Base-by-base conservation (phyloP, 768 basidiomycete species). In the Hysterangium stoloniferum region DNA sequence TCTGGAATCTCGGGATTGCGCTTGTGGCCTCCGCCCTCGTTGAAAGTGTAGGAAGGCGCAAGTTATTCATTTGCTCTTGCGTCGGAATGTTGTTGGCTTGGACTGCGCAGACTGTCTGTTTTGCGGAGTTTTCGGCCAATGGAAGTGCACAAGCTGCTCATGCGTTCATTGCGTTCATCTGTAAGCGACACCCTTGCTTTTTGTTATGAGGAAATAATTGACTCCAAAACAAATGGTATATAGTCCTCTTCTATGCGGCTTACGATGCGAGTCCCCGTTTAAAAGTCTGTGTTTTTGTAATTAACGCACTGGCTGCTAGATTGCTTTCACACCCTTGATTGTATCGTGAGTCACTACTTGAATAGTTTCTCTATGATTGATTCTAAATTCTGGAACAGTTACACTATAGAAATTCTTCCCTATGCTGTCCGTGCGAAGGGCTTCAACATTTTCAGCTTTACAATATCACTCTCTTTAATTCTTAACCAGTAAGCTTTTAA, bases 1-100 rank as follows among this genome's bases (percentile, higher is more conserved):
- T 80, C 54, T 80, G 66, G 62, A 79, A 79, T 61, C 74, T 81
- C 47, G 61, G 74, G 52, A 65, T 76, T 38, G 76, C 77, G n/a
- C 64, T 77, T 47, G 44, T 64, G 24, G 75, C 76, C 29, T 73
- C 71, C 27, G 63, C 76, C 48, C 62, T 74, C 13, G 73, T 71
- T 48, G 77, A 79, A 54, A 66, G 66, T 36, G 64, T 69, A 35
- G 78, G 79, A 15, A 62, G 79, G 34, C 69, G 78, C 2, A 69
- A 65, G 4, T 61, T 80, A 33, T 78, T 78, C 66, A 61, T 79
- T 51, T 66, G 59, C 9, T 75, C 76, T 11, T 71, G 69, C 6
- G 58, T 66, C 52, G 72, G 70, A 53, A 69, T 69, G 69, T 52
- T 67, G 29, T 48, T 68, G 13, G 70, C 68, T 54, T 74, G 65